A percentile compares a stretch with the other conserved stretches of the same genome.
These are phyloP conservation scores for Magnaporthiopsis incrustans DNA, from an alignment of 2,329 filamentous ascomycete genomes.

Conservation along the genomic window DNA sequence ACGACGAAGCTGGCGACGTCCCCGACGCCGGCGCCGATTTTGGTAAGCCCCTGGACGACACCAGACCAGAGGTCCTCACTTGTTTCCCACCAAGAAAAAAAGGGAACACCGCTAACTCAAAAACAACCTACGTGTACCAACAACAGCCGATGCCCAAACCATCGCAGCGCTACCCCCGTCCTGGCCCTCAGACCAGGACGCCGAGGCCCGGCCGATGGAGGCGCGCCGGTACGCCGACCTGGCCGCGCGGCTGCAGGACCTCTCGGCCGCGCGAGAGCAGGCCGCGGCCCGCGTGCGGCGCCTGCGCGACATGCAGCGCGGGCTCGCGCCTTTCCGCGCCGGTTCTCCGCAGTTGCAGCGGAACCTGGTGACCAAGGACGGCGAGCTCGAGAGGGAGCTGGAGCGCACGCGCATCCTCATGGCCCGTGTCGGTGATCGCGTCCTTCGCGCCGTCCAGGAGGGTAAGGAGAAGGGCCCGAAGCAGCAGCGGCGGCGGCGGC, in stretches of 20 bases:
- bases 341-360: conserved; percentile 43
- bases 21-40: conserved; percentile 27
- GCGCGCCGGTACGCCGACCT: conserved; percentile 44
- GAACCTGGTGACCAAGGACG: conserved; percentile 58
- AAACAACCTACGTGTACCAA: too few relatives aligned
- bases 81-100: too few relatives aligned
- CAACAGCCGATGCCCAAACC: conserved; percentile 30
- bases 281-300: conserved; percentile 29
- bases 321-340: conserved; percentile 40
- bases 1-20: background rate
- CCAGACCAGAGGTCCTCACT: too few relatives aligned
- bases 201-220: conserved; percentile 33
- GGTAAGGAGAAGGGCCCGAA: too few relatives aligned
- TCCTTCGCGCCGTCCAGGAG: conserved; percentile 28
- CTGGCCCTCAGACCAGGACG: conserved; percentile 35
- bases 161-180: conserved; percentile 38
- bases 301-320: conserved; percentile 39
- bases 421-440: conserved; percentile 47
- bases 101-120: too few relatives aligned
- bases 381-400: conserved; percentile 57
- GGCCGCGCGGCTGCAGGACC: conserved; percentile 37
- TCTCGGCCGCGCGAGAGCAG: conserved; percentile 37
- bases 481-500: conserved; percentile 9
- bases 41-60: conserved; percentile 22
- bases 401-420: conserved; percentile 58